Conservation (phyloP, 495 filamentous ascomycete species). For the Annulohypoxylon bovei region DNA sequence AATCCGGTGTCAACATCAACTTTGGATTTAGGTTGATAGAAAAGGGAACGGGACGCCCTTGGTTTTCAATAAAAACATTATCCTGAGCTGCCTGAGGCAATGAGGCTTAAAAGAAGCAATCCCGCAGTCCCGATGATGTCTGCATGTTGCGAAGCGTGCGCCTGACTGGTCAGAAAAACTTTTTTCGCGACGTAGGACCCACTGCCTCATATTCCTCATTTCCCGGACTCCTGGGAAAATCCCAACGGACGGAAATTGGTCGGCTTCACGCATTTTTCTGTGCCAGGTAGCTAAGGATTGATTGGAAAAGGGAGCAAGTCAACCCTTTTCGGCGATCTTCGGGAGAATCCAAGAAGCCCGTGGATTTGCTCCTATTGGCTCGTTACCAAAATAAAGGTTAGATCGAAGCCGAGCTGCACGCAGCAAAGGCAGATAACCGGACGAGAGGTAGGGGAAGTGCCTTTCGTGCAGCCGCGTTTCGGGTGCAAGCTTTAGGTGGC, state of each 20-base stretch:
- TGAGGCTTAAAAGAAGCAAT: conserved; percentile 36
- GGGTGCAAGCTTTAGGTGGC: conserved; percentile 4
- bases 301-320: conserved; percentile 10
- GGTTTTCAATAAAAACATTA: conserved; percentile 18
- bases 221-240: conserved; percentile 29
- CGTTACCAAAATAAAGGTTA: conserved; percentile 23
- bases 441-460: conserved; percentile 5
- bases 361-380: conserved; percentile 24
- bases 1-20: not conserved
- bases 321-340: conserved; percentile 11
- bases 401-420: conserved; percentile 34
- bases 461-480: conserved; percentile 30
- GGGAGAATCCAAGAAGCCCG: conserved; percentile 21
- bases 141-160: not conserved
- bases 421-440: conserved; percentile 23
- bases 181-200: conserved; percentile 26
- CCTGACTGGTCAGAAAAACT: conserved; percentile 26
- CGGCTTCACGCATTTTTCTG: conserved; percentile 6
- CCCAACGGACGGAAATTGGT: conserved; percentile 37
- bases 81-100: conserved; percentile 27
- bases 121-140: conserved; percentile 7
- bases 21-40: not conserved
- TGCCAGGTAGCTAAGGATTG: conserved; percentile 1
- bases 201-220: conserved; percentile 23
- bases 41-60: not conserved